Evolutionary conservation across 768 basidiomycete genomes (phyloP), one percentile per base, ranked within the genome.

Genomic region (Serendipita sp.): DNA sequence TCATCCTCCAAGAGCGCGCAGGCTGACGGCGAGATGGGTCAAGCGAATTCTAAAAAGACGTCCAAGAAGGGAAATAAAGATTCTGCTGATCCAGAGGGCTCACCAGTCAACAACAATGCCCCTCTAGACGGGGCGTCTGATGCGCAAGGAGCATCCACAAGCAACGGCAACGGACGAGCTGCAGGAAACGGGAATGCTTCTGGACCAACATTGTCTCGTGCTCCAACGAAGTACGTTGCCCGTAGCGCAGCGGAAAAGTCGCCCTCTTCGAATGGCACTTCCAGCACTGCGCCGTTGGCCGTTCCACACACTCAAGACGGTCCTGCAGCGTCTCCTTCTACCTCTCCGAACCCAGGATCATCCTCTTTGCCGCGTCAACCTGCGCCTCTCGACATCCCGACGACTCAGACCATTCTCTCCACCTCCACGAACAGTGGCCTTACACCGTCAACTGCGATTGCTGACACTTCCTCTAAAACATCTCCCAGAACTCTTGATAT

Each of bases 381-480:
- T 45, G 63, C 80, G 10, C 82, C 88, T 3, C 79, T 91, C 65
- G 89, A 92, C 73, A 88, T 89, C 68, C 86, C 90, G 28, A 78
- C 81, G 28, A 84, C 89, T 0, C 86, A 86, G 63, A 92, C 92
- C 41, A 96, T 97, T 69, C 84, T 96, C 65, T 83, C 92, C 65
- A 76, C 81, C 63, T 85, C 89, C 68, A 73, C 78, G 32, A 47
- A 68, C 69, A 38, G 69, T 64, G 45, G 46, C 7, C 37, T 72
- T 47, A 66, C 68, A 62, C 54, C 70, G 35, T 69, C 71, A 10
- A 68, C 71, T n/a, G 78, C 77, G 71, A 41, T 71, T 34, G 71
- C 72, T 53, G 78, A 73, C 63, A 71, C 76, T 60, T 60, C 56
- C 16, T 60, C 56, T 2, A 60, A 60, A 38, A 28, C 34, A 34